phyloP scores from a whole-genome alignment of 805 yeast species.

The Yarrowia phangngaensis region DNA sequence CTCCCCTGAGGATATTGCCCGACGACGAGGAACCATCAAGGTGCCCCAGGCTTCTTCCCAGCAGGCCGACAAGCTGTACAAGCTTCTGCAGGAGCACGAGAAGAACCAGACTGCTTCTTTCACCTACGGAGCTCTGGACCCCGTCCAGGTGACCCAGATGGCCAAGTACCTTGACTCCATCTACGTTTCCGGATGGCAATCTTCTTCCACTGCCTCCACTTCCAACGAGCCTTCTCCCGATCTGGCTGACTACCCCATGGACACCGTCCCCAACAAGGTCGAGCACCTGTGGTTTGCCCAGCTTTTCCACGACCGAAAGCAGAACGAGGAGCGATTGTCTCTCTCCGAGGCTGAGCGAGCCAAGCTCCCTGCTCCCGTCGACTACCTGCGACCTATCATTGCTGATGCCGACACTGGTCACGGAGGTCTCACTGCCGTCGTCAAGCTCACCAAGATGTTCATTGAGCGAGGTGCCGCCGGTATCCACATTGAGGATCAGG shows the following conservation, averaged over 20 bases:
- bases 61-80: constrained; percentile 79
- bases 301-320: constrained; percentile 95
- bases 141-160: constrained; percentile 94
- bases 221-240: constrained; percentile 98
- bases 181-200: constrained; percentile 98
- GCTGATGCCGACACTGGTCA: constrained; percentile 99
- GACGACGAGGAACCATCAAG: constrained; percentile 77
- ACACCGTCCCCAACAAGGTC: constrained; percentile 97
- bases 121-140: constrained; percentile 95
- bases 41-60: constrained; percentile 69
- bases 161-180: constrained; percentile 89
- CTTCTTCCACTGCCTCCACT: constrained; percentile 95
- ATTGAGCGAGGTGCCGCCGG: constrained; percentile 99
- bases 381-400: constrained; percentile 87
- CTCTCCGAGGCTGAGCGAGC: constrained; percentile 62
- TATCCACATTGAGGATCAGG: constrained; percentile 97
- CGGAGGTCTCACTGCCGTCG: constrained; percentile 96
- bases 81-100: constrained; percentile 67
- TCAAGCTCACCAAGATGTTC: constrained; percentile 91
- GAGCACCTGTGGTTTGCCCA: constrained; percentile 97
- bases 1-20: constrained; percentile 81
- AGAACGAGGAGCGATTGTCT: constrained; percentile 71
- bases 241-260: constrained; percentile 97
- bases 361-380: constrained; percentile 62
- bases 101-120: constrained; percentile 66